Evolutionary conservation across 2,329 filamentous ascomycete genomes (phyloP).

Genomic region (Calonectria pseudoturangicola): DNA sequence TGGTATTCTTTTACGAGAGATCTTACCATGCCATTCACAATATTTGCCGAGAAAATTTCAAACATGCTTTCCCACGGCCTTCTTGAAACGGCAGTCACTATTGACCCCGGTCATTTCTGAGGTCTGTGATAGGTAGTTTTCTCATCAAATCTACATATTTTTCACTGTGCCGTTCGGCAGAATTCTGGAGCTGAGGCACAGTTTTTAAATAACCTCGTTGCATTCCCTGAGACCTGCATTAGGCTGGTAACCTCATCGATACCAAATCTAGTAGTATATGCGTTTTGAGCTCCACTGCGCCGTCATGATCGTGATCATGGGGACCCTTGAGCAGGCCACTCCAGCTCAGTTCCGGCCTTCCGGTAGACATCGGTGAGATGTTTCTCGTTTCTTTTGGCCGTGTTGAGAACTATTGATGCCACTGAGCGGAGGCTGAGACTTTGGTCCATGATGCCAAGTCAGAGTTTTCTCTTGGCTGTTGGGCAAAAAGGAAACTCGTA

Average conservation of each 20-base stretch:
- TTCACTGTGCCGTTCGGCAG: background rate
- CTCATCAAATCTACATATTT: background rate
- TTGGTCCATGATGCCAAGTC: background rate
- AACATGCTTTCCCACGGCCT: background rate
- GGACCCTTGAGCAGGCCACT: slow-evolving; percentile 13
- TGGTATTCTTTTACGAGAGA: background rate
- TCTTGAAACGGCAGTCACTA: slow-evolving; percentile 12
- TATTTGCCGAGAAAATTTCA: slow-evolving; percentile 2
- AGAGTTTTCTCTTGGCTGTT: background rate
- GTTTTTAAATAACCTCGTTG: slow-evolving; percentile 1
- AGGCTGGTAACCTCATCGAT: slow-evolving; percentile 3
- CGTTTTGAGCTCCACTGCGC: slow-evolving; percentile 4
- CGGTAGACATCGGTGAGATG: slow-evolving; percentile 3
- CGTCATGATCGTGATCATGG: slow-evolving; percentile 7
- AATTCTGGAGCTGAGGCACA: slow-evolving; percentile 13
- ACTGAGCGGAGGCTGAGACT: background rate
- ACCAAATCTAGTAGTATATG: slow-evolving; percentile 18
- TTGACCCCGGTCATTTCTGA: background rate
- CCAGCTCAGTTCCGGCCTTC: background rate
- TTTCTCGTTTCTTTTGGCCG: slow-evolving; percentile 14
- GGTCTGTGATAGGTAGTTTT: background rate
- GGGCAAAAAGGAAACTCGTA: background rate
- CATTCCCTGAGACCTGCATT: slow-evolving; percentile 24
- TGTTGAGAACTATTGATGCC: slow-evolving; percentile 18
- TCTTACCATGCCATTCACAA: background rate